phyloP scores from a whole-genome alignment of 1,284 basidiomycete genomes.

The Coriolopsis trogii region DNA sequence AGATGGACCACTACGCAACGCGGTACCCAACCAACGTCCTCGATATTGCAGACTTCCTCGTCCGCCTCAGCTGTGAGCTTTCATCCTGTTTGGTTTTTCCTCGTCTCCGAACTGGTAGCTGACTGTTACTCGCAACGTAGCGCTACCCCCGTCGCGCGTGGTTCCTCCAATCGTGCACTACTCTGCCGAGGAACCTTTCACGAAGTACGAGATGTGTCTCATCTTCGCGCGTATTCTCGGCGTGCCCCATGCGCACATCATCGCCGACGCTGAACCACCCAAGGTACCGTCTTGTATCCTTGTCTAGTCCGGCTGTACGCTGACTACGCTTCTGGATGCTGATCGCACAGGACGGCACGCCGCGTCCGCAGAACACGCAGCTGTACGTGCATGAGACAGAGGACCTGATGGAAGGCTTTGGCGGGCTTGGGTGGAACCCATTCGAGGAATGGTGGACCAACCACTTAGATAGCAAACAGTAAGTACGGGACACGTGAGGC shows the following conservation, averaged over 20 bases:
- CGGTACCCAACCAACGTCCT: slow-evolving; percentile 81
- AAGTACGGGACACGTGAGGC: background rate
- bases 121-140: slow-evolving; percentile 24
- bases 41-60: slow-evolving; percentile 77
- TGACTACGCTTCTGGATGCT: background rate
- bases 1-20: slow-evolving; percentile 87
- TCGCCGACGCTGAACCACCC: slow-evolving; percentile 67
- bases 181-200: slow-evolving; percentile 73
- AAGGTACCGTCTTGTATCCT: slow-evolving; percentile 30
- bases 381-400: slow-evolving; percentile 73
- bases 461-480: slow-evolving; percentile 34
- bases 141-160: slow-evolving; percentile 27
- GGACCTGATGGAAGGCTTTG: slow-evolving; percentile 52
- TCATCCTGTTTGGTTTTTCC: background rate
- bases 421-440: slow-evolving; percentile 58
- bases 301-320: background rate
- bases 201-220: slow-evolving; percentile 85
- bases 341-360: slow-evolving; percentile 40
- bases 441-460: slow-evolving; percentile 80
- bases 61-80: slow-evolving; percentile 59
- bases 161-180: slow-evolving; percentile 78
- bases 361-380: slow-evolving; percentile 72
- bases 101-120: background rate
- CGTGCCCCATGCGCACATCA: slow-evolving; percentile 66
- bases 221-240: slow-evolving; percentile 70